Conservation (phyloP, 768 basidiomycete genomes). For the Suillus ampliporus region DNA sequence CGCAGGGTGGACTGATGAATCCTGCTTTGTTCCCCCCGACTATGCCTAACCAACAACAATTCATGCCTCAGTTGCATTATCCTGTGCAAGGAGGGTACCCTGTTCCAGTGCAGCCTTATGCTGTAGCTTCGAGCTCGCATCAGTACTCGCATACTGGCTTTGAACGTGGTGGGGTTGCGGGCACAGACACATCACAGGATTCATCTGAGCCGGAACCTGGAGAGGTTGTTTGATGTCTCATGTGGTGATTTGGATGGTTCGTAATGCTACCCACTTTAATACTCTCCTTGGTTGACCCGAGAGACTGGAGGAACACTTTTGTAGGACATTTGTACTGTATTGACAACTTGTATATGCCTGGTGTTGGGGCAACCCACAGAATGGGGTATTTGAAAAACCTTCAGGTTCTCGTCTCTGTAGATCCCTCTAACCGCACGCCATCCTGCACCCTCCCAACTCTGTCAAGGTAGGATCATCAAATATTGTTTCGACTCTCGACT, state of each 20-base stretch:
- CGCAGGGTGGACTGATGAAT: conserved; percentile 1
- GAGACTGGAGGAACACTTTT: too few relatives aligned
- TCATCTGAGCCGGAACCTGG: conserved; percentile 6
- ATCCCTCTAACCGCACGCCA: too few relatives aligned
- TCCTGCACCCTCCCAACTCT: too few relatives aligned
- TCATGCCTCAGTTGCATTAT: background rate
- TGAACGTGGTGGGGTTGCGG: background rate
- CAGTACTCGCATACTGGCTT: too few relatives aligned
- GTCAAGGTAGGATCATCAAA: too few relatives aligned
- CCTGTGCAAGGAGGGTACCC: background rate
- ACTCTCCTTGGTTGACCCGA: background rate
- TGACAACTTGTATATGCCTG: too few relatives aligned
- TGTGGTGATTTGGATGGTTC: background rate
- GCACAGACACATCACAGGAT: too few relatives aligned
- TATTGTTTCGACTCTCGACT: too few relatives aligned
- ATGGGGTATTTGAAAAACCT: too few relatives aligned
- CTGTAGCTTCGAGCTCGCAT: background rate
- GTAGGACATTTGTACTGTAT: too few relatives aligned
- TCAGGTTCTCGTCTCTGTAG: too few relatives aligned
- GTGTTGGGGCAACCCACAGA: too few relatives aligned
- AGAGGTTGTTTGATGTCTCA: background rate
- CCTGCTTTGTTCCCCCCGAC: background rate
- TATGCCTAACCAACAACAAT: background rate
- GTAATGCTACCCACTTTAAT: background rate
- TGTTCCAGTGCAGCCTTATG: background rate